Evolutionary conservation across 495 filamentous ascomycete genomes (phyloP), one percentile per base, ranked within the genome.

Genomic region (Penicillium canariense): DNA sequence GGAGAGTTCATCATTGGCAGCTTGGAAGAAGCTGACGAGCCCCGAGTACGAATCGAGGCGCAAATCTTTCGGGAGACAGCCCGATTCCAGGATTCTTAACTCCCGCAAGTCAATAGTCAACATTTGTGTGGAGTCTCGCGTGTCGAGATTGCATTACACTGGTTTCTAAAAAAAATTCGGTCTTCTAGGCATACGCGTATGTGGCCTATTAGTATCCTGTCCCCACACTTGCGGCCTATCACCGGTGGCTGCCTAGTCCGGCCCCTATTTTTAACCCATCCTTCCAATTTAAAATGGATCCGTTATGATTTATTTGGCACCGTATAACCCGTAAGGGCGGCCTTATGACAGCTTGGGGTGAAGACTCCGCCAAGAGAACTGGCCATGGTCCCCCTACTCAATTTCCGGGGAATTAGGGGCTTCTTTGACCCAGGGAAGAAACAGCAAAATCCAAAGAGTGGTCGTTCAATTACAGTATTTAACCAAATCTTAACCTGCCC

Each of bases 41-140:
- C 20, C n/a, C n/a, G 34, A 50, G 22, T 39, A 50, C 34, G 48
- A 39, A 50, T 39, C 10, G 20, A 38, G 32, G 48, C 34, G 48
- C 32, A 50, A 32, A 39, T 17, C 11, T 18, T 5, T 46, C 43
- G 43, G 43, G n/a, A 17, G 5, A 28, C 8, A 23, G n/a, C 25
- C 43, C 43, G 17, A 11, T 46, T 30, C 28, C 28, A 11, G 43
- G 26, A 30, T 10, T 46, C 25, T 45, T 46, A 46, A 46, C 26
- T 30, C 43, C 6, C 25, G 1, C 15, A 12, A 12, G 25, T 46
- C 43, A 23, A 46, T 46, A 46, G 43, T 46, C 43, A 5, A 28
- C 2, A 18, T 20, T 20, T 27, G 3, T 15, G 43, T 46, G 43
- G 43, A 46, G 43, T 28, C 43, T 27, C 26, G 43, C 14, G 25